A percentile compares a stretch with the other conserved stretches of the same genome.
These are phyloP conservation scores for Penicillium sp. DNA, from an alignment of 2,329 filamentous ascomycete genomes.

Conservation along the genomic window DNA sequence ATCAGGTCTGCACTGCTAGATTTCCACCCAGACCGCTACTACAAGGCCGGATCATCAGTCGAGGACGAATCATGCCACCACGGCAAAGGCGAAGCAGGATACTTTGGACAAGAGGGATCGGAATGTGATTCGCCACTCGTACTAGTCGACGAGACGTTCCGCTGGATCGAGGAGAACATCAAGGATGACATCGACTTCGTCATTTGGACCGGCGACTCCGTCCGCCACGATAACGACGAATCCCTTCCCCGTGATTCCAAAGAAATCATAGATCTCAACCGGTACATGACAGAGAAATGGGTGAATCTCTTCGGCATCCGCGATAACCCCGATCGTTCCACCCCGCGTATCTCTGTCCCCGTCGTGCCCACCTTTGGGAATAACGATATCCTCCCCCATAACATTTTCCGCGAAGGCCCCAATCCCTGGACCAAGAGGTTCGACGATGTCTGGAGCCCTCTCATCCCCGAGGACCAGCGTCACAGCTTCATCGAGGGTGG, in stretches of 20 bases:
- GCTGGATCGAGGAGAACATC: slow-evolving; percentile 81
- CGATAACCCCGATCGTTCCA: slow-evolving; percentile 46
- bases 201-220: slow-evolving; percentile 90
- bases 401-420: slow-evolving; percentile 83
- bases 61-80: slow-evolving; percentile 74
- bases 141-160: slow-evolving; percentile 84
- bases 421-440: slow-evolving; percentile 84
- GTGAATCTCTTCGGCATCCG: slow-evolving; percentile 68
- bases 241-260: slow-evolving; percentile 72
- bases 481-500: slow-evolving; percentile 91
- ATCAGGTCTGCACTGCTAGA: too few relatives aligned
- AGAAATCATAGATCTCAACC: slow-evolving; percentile 80
- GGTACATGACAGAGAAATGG: slow-evolving; percentile 75
- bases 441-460: slow-evolving; percentile 75
- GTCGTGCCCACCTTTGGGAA: slow-evolving; percentile 92
- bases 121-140: slow-evolving; percentile 84
- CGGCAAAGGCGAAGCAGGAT: slow-evolving; percentile 74
- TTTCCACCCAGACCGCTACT: slow-evolving; percentile 88
- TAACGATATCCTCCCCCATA: slow-evolving; percentile 97
- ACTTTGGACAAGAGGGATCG: slow-evolving; percentile 82
- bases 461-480: slow-evolving; percentile 89
- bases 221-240: slow-evolving; percentile 87
- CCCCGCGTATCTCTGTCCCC: slow-evolving; percentile 69
- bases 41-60: slow-evolving; percentile 77
- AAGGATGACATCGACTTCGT: slow-evolving; percentile 84